Percentiles rank a stretch among this genome's conserved stretches.
Evolutionary conservation across 352 stramenopile species (phyloP).

Genomic region (Globisporangium mamillatum): DNA sequence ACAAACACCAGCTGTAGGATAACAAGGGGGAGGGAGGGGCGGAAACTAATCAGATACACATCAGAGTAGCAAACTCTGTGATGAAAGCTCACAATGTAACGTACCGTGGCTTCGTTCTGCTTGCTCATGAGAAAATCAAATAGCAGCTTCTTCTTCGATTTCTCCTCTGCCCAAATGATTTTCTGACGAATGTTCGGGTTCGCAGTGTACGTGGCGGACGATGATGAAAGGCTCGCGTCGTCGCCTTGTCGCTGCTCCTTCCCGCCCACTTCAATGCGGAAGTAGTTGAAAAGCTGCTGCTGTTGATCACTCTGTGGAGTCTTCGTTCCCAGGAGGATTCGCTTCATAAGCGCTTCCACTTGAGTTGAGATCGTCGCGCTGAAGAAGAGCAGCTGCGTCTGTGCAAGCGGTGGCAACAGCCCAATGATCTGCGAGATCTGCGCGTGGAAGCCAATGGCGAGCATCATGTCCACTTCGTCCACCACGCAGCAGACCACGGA

Average conservation of each 20-base stretch:
- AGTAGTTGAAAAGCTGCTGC: constrained; percentile 16
- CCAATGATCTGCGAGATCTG: constrained; percentile 49
- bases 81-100: not conserved
- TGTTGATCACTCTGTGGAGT: not conserved
- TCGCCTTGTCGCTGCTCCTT: constrained; percentile 8
- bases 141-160: constrained; percentile 55
- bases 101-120: constrained; percentile 42
- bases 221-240: not conserved
- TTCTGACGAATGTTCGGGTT: constrained; percentile 35
- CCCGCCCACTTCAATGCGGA: constrained; percentile 32
- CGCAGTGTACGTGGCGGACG: constrained; percentile 16
- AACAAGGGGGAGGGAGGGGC: not conserved
- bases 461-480: constrained; percentile 78
- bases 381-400: constrained; percentile 53
- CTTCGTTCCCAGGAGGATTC: constrained; percentile 15
- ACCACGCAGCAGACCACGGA: constrained; percentile 53
- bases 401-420: constrained; percentile 21
- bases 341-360: constrained; percentile 38
- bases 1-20: constrained; percentile 61
- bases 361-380: constrained; percentile 54
- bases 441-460: constrained; percentile 52
- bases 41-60: not conserved
- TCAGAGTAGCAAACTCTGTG: not conserved
- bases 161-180: constrained; percentile 52
- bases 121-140: constrained; percentile 40